Base-by-base conservation (phyloP, 176 grass and related monocot species). In the Zizania latifolia region DNA sequence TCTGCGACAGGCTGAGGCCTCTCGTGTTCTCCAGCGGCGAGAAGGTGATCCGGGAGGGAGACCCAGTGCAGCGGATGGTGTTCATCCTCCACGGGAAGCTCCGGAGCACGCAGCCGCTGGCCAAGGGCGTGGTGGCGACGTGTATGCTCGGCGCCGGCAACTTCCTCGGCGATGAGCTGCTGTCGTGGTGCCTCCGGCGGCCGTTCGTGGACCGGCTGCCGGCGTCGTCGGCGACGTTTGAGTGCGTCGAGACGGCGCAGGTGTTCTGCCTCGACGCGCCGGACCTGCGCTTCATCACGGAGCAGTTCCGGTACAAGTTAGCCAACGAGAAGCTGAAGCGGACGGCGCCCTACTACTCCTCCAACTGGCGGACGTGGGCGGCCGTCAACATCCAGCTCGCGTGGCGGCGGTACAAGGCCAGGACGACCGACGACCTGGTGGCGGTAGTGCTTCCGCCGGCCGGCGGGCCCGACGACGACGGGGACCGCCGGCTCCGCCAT, bases 11-110 rank as follows among this genome's bases (percentile, higher is more conserved):
- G 72, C 86, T 94, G 29, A 77, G 86, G 1, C 91, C 87, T 0
- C 91, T 94, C 17, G 95, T 99, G 70, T 99, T 89, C 86, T 92
- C 86, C 34, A 80, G 80, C 82, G 89, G 83, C 54, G 95, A 99
- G 84, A 98, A 98, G 95, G 89, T 98, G 76, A 94, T 98, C 77
- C 83, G 95, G 31, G 95, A 98, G 83, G 91, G 91, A 13, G 95
- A 98, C 38, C 91, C 95, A 10, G 95, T 98, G 79, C 95, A 98
- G 78, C 79, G 81, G 19, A 98, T 98, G 95, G 86, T 94, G 71
- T 98, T 98, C 81, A 75, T 98, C 28, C 86, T 98, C 50, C 86
- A 85, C 28, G 95, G 95, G 6, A 83, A 79, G 34, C 73, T 98
- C 34, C 76, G 82, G 70, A 98, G 95, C 78, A 89, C 65, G 37